Evolutionary conservation across 495 filamentous ascomycete species (phyloP).

Genomic region (Tuber borchii): DNA sequence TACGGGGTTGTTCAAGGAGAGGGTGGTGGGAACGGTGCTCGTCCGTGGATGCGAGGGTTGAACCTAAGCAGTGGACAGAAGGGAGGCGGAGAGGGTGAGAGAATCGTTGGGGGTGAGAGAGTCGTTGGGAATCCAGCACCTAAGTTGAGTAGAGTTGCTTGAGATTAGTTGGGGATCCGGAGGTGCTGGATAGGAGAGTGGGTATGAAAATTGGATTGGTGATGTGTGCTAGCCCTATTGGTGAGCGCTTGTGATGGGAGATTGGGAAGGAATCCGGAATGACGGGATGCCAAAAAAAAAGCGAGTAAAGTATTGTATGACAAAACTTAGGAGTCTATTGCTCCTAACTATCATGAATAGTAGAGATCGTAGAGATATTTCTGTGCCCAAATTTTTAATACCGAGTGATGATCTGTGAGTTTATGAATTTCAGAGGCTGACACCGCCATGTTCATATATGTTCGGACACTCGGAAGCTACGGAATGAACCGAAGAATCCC

Average conservation of each 20-base stretch:
- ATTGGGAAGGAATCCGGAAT: background rate
- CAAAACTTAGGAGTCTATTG: background rate
- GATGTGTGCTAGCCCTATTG: background rate
- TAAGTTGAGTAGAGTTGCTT: background rate
- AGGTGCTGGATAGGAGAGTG: background rate
- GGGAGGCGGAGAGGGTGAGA: background rate
- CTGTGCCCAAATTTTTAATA: background rate
- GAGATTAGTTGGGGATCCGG: background rate
- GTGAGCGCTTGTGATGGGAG: background rate
- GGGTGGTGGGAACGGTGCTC: background rate
- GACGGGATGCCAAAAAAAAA: background rate
- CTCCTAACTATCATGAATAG: background rate
- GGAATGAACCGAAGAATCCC: background rate
- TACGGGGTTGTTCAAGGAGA: background rate
- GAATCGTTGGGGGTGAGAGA: background rate
- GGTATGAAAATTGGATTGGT: background rate
- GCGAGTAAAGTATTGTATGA: background rate
- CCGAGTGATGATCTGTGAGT: background rate
- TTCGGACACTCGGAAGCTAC: background rate
- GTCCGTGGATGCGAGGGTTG: background rate
- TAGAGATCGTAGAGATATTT: background rate
- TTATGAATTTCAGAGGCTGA: background rate
- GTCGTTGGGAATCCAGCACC: background rate
- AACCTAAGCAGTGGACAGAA: background rate
- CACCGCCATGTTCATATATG: background rate